phyloP scores from a whole-genome alignment of 495 filamentous ascomycete genomes.

The Xylaria acuta region DNA sequence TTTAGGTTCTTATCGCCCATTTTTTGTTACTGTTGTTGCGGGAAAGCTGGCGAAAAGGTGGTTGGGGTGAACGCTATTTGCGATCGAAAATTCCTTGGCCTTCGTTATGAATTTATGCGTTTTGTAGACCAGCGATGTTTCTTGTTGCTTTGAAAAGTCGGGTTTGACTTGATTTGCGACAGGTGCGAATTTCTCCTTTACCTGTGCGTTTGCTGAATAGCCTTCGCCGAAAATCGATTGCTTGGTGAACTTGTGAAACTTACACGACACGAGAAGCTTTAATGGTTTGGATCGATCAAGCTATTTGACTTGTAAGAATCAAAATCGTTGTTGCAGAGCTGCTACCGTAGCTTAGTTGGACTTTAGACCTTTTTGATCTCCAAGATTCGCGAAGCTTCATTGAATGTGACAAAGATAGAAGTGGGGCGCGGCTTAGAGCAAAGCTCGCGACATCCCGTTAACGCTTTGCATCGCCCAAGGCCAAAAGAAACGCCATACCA shows the following conservation, averaged over 20 bases:
- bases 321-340: neutral
- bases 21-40: neutral
- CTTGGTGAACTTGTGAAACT: neutral
- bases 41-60: neutral
- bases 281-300: neutral
- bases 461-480: neutral
- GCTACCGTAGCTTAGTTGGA: slow-evolving; percentile 3
- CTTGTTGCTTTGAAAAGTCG: neutral
- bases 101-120: neutral
- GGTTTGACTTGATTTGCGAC: neutral
- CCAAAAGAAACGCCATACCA: neutral
- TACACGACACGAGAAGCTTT: too few relatives aligned
- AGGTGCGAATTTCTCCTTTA: neutral
- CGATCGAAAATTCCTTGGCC: neutral
- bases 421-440: slow-evolving; percentile 5
- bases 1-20: slow-evolving; percentile 52
- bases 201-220: neutral
- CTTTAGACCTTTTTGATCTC: slow-evolving; percentile 31
- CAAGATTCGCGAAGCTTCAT: slow-evolving; percentile 46
- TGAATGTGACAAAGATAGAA: slow-evolving; percentile 10
- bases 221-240: neutral
- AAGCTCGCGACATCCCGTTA: neutral
- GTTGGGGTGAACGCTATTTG: neutral
- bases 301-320: neutral
- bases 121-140: neutral